Conservation (phyloP, 371 early-diverging fungal species). For the Apophysomyces sp. region DNA sequence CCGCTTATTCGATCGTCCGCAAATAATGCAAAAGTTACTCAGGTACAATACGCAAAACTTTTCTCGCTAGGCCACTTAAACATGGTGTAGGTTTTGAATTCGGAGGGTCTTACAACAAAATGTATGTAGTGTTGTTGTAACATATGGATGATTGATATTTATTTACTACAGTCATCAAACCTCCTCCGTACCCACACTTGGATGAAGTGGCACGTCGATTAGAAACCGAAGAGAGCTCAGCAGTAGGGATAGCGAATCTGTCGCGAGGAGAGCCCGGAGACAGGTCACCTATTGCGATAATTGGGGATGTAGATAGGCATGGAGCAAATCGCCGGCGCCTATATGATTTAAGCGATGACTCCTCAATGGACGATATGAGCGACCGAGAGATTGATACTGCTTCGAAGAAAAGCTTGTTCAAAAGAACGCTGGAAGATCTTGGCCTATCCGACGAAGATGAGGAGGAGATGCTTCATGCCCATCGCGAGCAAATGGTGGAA, state of each 20-base stretch:
- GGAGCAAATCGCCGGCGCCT: background rate
- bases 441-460: constrained; percentile 26
- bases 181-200: background rate
- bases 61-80: background rate
- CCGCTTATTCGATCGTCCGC: constrained; percentile 12
- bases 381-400: constrained; percentile 7
- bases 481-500: constrained; percentile 39
- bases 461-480: constrained; percentile 30
- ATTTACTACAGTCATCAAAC: background rate
- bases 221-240: background rate
- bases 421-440: constrained; percentile 25
- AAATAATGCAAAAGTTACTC: background rate
- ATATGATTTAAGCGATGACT: constrained; percentile 21
- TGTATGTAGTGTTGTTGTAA: background rate
- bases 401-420: constrained; percentile 9
- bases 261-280: background rate
- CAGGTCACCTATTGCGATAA: background rate
- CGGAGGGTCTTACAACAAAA: background rate
- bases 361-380: constrained; percentile 25
- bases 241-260: background rate
- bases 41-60: background rate
- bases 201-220: background rate
- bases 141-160: background rate
- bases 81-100: background rate
- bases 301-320: background rate